Conservation (phyloP, 306 rosid genomes). For the Corylus avellana region DNA sequence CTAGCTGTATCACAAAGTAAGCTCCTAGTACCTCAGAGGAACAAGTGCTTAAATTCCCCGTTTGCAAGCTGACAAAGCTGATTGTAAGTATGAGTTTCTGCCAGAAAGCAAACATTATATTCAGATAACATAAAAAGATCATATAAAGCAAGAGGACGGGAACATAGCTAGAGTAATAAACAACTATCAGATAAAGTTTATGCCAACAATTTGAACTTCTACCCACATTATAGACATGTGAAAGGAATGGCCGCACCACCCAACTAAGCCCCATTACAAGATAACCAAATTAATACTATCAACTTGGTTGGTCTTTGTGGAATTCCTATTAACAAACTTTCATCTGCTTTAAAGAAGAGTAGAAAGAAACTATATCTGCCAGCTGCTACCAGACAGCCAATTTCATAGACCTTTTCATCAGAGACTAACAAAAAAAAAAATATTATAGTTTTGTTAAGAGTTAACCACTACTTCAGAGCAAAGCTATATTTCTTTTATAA, state of each 20-base stretch:
- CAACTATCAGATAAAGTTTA: neutral
- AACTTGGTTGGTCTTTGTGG: neutral
- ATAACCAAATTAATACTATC: neutral
- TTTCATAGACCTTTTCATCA: neutral
- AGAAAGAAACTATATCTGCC: neutral
- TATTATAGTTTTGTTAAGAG: neutral
- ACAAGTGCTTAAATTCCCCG: constrained; percentile 79
- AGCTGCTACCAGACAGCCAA: neutral
- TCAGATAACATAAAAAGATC: neutral
- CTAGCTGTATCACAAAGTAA: neutral
- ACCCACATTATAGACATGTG: neutral
- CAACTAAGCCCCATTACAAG: neutral
- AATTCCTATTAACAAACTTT: neutral
- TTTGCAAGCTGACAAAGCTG: constrained; percentile 85
- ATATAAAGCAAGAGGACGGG: constrained; percentile 15
- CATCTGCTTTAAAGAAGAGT: neutral
- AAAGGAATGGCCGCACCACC: neutral
- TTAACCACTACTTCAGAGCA: neutral
- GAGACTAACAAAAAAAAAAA: neutral
- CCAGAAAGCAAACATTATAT: neutral
- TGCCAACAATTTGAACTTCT: neutral
- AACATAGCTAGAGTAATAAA: neutral
- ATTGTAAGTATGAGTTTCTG: constrained; percentile 73
- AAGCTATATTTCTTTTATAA: neutral
- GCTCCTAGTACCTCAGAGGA: constrained; percentile 46